These are phyloP conservation scores for Colletotrichum sp. DNA, from an alignment of 2,329 filamentous ascomycete species.

Conservation along the genomic window DNA sequence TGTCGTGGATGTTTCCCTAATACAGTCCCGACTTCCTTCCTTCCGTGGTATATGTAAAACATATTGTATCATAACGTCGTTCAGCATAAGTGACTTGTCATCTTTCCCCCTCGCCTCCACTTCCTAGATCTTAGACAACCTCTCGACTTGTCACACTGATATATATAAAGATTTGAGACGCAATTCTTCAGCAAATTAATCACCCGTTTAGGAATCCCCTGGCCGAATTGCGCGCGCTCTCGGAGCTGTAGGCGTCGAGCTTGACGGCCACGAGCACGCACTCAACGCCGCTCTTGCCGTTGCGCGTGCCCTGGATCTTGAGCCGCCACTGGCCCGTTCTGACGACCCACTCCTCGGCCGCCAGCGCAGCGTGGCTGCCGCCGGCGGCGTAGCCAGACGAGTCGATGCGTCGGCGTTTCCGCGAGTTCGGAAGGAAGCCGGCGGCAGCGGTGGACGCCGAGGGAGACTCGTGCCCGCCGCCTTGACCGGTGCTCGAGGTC, in stretches of 20 bases:
- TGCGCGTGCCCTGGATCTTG: conserved; percentile 60
- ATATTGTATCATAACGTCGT: conserved; percentile 10
- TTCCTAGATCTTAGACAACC: background rate
- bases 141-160: background rate
- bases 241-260: conserved; percentile 72
- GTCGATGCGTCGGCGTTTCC: conserved; percentile 53
- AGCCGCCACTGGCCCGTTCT: conserved; percentile 75
- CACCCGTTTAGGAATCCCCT: conserved; percentile 63
- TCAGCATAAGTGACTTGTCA: background rate
- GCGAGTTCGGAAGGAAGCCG: conserved; percentile 35
- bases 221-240: conserved; percentile 69
- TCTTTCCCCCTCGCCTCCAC: background rate
- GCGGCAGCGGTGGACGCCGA: conserved; percentile 26
- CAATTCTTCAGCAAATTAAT: background rate
- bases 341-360: conserved; percentile 64
- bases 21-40: background rate
- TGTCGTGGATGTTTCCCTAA: background rate
- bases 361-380: conserved; percentile 22
- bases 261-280: conserved; percentile 79
- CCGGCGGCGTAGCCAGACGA: conserved; percentile 22
- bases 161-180: background rate
- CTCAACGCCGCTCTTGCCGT: conserved; percentile 64
- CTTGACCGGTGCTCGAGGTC: conserved; percentile 35
- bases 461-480: conserved; percentile 36
- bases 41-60: conserved; percentile 1